Evolutionary conservation across 1,139 yeast species (phyloP), one percentile per base, ranked within the genome.

Genomic region (Yamadazyma taylorii): DNA sequence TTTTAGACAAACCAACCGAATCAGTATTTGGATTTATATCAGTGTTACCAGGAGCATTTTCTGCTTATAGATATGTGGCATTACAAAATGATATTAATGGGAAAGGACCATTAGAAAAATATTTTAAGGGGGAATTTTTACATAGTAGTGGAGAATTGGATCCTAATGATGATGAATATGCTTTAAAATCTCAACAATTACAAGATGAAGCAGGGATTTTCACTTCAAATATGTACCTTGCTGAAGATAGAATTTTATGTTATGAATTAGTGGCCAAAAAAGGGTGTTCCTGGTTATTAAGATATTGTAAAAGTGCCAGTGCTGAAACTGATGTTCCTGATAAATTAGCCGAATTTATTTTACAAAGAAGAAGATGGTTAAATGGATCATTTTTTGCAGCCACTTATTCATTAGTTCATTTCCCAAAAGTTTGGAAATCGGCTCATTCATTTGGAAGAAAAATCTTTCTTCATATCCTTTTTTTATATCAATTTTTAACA

Each of bases 311-410:
- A 40, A 56, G 66, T 39, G 77, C 77, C 5, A 55, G 64, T 44
- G 77, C 76, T 5, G 76, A 70, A 50, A 71, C 77, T 7, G 77
- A 71, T 61, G 77, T 71, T 4, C 77, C 77, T 9, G 76, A 71
- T 42, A 56, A 56, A 13, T 52, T 71, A 31, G 73, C 76, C 2
- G 76, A 71, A 45, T 71, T 71, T 36, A 63, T 71, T 32, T 60
- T 70, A 39, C 77, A 71, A 51, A 61, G 77, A 58, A 64, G 77
- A 60, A 64, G 77, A 56, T 71, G 77, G 77, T 60, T 71, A 45
- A 71, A 71, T 51, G 77, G 77, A 37, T 70, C 77, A 2, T 71
- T 71, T 41, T 71, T 71, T 39, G 77, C 77, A 2, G 77, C 76
- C 37, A 69, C 69, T 34, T 71, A 71, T 47, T 55, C 75, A 2